Percentiles rank a stretch among this genome's conserved stretches.
phyloP scores from a whole-genome alignment of 2,329 filamentous ascomycete species.

The Penicillium psychrosexuale region DNA sequence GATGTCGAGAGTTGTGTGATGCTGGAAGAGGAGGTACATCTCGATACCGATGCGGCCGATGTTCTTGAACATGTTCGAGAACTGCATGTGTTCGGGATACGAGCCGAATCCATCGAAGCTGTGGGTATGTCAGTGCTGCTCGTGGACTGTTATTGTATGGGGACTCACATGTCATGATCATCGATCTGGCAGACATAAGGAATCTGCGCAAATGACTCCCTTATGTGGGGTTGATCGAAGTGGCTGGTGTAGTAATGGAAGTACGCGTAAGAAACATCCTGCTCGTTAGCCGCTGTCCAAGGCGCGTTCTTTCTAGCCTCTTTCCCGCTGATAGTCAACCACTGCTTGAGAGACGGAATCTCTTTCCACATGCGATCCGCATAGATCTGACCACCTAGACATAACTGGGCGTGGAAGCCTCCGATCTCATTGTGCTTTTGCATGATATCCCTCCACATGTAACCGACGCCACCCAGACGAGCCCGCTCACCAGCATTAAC shows the following conservation, averaged over 20 bases:
- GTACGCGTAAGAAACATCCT: conserved; percentile 92
- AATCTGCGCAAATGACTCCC: conserved; percentile 96
- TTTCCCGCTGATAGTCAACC: conserved; percentile 88
- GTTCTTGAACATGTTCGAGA: conserved; percentile 96
- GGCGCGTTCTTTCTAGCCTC: conserved; percentile 85
- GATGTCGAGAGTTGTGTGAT: conserved; percentile 92
- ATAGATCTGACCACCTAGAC: conserved; percentile 90
- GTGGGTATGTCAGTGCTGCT: conserved; percentile 13
- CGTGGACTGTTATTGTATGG: not conserved
- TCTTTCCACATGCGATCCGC: conserved; percentile 96
- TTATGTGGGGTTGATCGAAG: conserved; percentile 91
- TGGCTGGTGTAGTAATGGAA: conserved; percentile 99
- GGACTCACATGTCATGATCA: conserved; percentile 92
- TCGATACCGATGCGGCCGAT: conserved; percentile 93
- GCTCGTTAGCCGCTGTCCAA: conserved; percentile 93
- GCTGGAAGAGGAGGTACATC: conserved; percentile 97
- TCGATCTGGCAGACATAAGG: conserved; percentile 90
- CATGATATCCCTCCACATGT: conserved; percentile 99
- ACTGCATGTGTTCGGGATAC: conserved; percentile 98
- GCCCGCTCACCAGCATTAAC: conserved; percentile 82
- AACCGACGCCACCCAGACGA: conserved; percentile 80
- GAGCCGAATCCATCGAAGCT: conserved; percentile 97
- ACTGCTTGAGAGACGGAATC: conserved; percentile 87
- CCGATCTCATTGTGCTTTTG: conserved; percentile 96
- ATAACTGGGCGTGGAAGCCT: conserved; percentile 91